Conservation (phyloP, 345 rosid genomes). For the Kandelia obovata region DNA sequence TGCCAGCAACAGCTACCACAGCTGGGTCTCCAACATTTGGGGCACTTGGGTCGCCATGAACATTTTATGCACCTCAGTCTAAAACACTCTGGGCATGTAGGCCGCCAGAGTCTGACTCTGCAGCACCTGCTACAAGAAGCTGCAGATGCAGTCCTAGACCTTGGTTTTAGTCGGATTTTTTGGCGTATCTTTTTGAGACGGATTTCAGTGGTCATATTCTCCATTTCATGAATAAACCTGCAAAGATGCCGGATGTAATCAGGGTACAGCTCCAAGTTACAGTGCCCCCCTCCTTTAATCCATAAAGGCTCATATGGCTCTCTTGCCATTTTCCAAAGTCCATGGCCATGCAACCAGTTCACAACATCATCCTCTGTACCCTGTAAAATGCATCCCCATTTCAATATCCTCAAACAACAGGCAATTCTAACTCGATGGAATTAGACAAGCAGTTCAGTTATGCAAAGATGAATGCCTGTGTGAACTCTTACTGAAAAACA, state of each 20-base stretch:
- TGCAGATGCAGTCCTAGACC: constrained; percentile 24
- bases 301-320: constrained; percentile 94
- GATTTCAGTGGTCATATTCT: constrained; percentile 59
- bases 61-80: constrained; percentile 30
- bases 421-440: too few relatives aligned
- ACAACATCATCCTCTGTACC: constrained; percentile 98
- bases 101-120: constrained; percentile 38
- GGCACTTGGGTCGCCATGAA: constrained; percentile 33
- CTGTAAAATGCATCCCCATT: constrained; percentile 33
- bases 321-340: constrained; percentile 84
- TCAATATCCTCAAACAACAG: too few relatives aligned
- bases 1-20: constrained; percentile 25
- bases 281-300: constrained; percentile 99
- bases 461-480: background rate
- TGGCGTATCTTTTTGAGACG: constrained; percentile 73
- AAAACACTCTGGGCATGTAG: constrained; percentile 41
- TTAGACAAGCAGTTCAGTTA: too few relatives aligned
- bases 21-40: constrained; percentile 35
- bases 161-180: constrained; percentile 39
- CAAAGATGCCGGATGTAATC: constrained; percentile 83
- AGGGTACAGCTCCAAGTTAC: constrained; percentile 94
- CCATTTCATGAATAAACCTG: constrained; percentile 87
- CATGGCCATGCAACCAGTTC: constrained; percentile 91
- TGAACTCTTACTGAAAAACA: background rate
- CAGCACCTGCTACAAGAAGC: constrained; percentile 37